These are phyloP conservation scores for Lentinula detonsa DNA, from an alignment of 768 basidiomycete species.

Conservation along the genomic window DNA sequence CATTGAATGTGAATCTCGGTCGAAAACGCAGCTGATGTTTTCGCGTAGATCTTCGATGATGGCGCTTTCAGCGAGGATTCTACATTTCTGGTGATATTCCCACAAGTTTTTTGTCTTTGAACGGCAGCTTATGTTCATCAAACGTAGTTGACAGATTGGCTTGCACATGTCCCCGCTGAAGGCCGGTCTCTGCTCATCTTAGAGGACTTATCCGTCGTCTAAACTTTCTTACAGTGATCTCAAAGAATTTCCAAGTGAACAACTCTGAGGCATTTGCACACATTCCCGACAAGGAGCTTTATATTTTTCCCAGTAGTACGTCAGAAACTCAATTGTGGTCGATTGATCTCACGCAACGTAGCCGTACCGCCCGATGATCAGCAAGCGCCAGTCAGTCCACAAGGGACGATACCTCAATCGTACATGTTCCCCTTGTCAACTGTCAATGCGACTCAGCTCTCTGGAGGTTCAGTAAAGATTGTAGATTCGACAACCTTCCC, in stretches of 20 bases:
- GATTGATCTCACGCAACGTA: conserved; percentile 7
- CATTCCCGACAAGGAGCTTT: conserved; percentile 40
- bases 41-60: conserved; percentile 38
- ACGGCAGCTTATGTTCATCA: not conserved
- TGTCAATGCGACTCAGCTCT: conserved; percentile 32
- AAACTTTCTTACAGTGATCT: conserved; percentile 26
- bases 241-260: conserved; percentile 44
- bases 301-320: conserved; percentile 45
- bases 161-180: conserved; percentile 48
- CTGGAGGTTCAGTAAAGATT: conserved; percentile 45
- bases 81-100: conserved; percentile 38
- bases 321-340: not conserved
- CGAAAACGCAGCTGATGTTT: not conserved
- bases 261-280: conserved; percentile 30
- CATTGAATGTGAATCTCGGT: not conserved
- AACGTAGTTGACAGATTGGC: conserved; percentile 45
- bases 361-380: conserved; percentile 29
- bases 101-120: not conserved
- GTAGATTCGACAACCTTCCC: conserved; percentile 49
- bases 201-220: not conserved
- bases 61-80: conserved; percentile 47
- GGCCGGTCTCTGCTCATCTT: conserved; percentile 14
- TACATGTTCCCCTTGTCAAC: conserved; percentile 45
- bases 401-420: conserved; percentile 37
- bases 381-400: conserved; percentile 30